Evolutionary conservation across 108 stramenopile species (phyloP).

Genomic region (Fragilaria radians): DNA sequence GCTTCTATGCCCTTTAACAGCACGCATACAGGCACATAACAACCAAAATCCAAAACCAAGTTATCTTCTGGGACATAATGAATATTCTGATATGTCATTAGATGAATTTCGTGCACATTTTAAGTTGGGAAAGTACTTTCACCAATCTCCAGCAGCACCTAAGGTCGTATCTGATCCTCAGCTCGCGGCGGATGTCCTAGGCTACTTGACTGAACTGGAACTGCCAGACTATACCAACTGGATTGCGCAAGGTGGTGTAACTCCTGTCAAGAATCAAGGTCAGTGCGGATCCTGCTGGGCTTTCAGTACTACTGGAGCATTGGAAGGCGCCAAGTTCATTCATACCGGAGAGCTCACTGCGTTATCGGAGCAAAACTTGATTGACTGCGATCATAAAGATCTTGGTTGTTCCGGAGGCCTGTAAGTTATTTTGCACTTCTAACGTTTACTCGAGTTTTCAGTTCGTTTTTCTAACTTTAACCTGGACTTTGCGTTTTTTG

Average conservation of each 20-base stretch:
- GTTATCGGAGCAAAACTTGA: slow-evolving; percentile 90
- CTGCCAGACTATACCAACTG: slow-evolving; percentile 79
- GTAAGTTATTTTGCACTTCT: slow-evolving; percentile 28
- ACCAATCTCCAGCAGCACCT: neutral
- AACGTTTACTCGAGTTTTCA: neutral
- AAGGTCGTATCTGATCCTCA: neutral
- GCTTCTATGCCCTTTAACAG: slow-evolving; percentile 24
- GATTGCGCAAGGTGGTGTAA: slow-evolving; percentile 72
- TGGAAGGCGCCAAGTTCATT: slow-evolving; percentile 89
- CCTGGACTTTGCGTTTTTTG: neutral
- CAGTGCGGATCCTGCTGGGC: slow-evolving; percentile 93
- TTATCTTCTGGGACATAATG: slow-evolving; percentile 85
- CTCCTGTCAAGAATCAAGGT: slow-evolving; percentile 90
- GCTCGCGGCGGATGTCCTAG: slow-evolving; percentile 12
- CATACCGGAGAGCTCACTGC: slow-evolving; percentile 77
- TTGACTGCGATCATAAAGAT: slow-evolving; percentile 89
- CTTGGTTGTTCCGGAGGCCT: slow-evolving; percentile 91
- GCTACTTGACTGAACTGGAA: slow-evolving; percentile 17
- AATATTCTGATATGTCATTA: slow-evolving; percentile 80
- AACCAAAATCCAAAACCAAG: slow-evolving; percentile 38
- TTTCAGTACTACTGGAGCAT: slow-evolving; percentile 90
- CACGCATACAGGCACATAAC: slow-evolving; percentile 85
- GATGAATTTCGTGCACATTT: slow-evolving; percentile 76
- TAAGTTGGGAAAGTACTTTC: slow-evolving; percentile 41
- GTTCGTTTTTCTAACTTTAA: neutral